Evolutionary conservation across 1,284 basidiomycete species (phyloP).

Genomic region (Afroboletus lepidellus): DNA sequence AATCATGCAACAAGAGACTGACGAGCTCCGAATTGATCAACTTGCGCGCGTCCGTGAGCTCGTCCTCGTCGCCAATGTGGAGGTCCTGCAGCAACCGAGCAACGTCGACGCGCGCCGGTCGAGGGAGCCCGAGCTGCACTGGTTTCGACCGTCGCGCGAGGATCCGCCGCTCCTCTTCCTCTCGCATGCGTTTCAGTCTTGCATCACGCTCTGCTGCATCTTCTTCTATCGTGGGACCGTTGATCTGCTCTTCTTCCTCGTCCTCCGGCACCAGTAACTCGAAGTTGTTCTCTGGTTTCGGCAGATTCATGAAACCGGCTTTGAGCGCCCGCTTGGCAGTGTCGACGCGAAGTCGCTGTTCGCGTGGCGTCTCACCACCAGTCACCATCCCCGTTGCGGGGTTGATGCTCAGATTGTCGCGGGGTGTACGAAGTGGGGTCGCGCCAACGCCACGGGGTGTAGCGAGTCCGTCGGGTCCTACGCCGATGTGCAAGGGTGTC

Average conservation of each 20-base stretch:
- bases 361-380: slow-evolving; percentile 74
- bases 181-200: slow-evolving; percentile 61
- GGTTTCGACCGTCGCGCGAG: slow-evolving; percentile 80
- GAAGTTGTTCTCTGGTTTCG: slow-evolving; percentile 96
- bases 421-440: slow-evolving; percentile 89
- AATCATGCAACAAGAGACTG: slow-evolving; percentile 83
- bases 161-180: slow-evolving; percentile 76
- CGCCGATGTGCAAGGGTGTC: slow-evolving; percentile 65
- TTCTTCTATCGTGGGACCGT: slow-evolving; percentile 57
- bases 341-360: slow-evolving; percentile 61
- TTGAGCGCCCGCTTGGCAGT: slow-evolving; percentile 74
- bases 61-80: slow-evolving; percentile 48
- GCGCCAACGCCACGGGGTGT: slow-evolving; percentile 67
- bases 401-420: slow-evolving; percentile 92
- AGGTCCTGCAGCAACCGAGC: slow-evolving; percentile 62
- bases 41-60: slow-evolving; percentile 51
- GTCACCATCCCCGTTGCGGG: slow-evolving; percentile 55
- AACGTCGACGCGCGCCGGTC: slow-evolving; percentile 83
- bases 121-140: slow-evolving; percentile 83
- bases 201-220: slow-evolving; percentile 95
- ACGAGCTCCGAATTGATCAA: slow-evolving; percentile 83
- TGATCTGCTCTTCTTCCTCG: slow-evolving; percentile 59
- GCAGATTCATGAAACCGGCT: slow-evolving; percentile 81
- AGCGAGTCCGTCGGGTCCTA: slow-evolving; percentile 46
- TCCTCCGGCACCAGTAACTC: slow-evolving; percentile 91